Conservation (phyloP, 2,329 filamentous ascomycete species). For the Clonostachys sp. region DNA sequence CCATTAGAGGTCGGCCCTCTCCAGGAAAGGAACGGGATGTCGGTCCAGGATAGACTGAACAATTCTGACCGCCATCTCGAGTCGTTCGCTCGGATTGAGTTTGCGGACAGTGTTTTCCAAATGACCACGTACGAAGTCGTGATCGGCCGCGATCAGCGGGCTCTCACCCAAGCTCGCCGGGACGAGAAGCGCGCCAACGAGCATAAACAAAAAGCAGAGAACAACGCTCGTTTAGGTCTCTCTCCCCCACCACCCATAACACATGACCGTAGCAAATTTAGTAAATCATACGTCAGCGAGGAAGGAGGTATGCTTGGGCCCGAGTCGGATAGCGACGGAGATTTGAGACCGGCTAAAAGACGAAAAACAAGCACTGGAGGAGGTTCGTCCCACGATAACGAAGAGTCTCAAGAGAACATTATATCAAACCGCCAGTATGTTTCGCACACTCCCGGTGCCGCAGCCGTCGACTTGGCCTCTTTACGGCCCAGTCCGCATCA, state of each 20-base stretch:
- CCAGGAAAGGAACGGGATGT: background rate
- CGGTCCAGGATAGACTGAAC: background rate
- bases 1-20: constrained; percentile 14
- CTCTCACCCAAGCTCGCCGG: constrained; percentile 47
- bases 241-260: constrained; percentile 45
- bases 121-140: constrained; percentile 72
- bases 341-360: constrained; percentile 40
- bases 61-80: constrained; percentile 36
- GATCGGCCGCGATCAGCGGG: constrained; percentile 65
- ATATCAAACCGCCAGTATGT: constrained; percentile 57
- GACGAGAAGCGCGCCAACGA: constrained; percentile 43
- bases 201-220: constrained; percentile 36
- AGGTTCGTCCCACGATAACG: constrained; percentile 35
- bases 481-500: constrained; percentile 57
- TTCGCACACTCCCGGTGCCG: constrained; percentile 54
- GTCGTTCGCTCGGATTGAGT: constrained; percentile 59
- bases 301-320: constrained; percentile 65
- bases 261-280: constrained; percentile 49
- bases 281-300: constrained; percentile 64
- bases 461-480: constrained; percentile 53
- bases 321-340: constrained; percentile 51
- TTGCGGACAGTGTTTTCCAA: constrained; percentile 72
- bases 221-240: constrained; percentile 41
- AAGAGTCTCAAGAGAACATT: constrained; percentile 38
- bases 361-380: constrained; percentile 39